Conservation (phyloP, 495 filamentous ascomycete species). For the Penicillium verhagenii region DNA sequence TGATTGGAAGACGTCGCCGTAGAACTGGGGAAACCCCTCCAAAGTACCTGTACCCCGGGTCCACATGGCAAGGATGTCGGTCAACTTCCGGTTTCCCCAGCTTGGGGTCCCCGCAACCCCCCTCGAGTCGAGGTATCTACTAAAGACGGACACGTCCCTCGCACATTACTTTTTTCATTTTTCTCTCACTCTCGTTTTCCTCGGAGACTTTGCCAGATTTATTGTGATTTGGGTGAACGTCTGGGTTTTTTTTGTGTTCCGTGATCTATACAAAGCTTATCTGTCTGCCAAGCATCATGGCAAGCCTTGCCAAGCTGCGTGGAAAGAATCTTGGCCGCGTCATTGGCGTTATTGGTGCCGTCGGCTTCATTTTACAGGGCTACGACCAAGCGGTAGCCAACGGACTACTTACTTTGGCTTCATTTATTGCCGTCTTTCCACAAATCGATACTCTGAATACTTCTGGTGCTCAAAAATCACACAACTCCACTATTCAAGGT, state of each 20-base stretch:
- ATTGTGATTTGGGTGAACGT: no score
- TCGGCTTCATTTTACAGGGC: slow-evolving; percentile 43
- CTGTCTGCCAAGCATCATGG: slow-evolving; percentile 9
- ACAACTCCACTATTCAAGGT: slow-evolving; percentile 35
- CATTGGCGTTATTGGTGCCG: slow-evolving; percentile 17
- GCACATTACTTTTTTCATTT: not conserved
- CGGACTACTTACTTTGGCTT: slow-evolving; percentile 26
- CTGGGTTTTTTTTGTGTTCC: not conserved
- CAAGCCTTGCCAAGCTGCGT: slow-evolving; percentile 11
- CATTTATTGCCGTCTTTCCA: slow-evolving; percentile 46
- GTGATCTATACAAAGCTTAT: slow-evolving; percentile 8
- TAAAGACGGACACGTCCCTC: not conserved
- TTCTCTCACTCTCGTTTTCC: not conserved
- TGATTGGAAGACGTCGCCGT: not conserved
- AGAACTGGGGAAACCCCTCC: not conserved
- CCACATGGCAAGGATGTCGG: not conserved
- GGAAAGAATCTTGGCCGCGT: slow-evolving; percentile 16
- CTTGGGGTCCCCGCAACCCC: not conserved
- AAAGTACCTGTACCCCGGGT: not conserved
- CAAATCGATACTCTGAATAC: slow-evolving; percentile 47
- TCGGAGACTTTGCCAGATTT: not conserved
- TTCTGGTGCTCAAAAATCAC: slow-evolving; percentile 28
- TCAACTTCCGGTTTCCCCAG: slow-evolving; percentile 1
- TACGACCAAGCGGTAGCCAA: slow-evolving; percentile 48
- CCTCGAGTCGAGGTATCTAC: not conserved